These are phyloP conservation scores for Cryptococcus sp. DNA, from an alignment of 1,284 basidiomycete genomes.

Conservation along the genomic window DNA sequence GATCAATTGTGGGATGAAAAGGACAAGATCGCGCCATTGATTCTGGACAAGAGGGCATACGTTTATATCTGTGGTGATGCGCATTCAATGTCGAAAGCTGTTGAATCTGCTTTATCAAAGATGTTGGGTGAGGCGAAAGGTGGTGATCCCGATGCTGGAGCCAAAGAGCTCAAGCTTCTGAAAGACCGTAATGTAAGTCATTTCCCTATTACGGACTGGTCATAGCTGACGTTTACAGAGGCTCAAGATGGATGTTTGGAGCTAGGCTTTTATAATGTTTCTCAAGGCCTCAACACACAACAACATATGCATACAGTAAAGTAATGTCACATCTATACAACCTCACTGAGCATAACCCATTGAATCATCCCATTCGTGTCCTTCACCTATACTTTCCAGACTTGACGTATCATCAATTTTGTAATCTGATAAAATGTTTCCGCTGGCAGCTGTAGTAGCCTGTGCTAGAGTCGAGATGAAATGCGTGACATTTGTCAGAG, in stretches of 20 bases:
- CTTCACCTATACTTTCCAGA: neutral
- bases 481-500: neutral
- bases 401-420: neutral
- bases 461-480: neutral
- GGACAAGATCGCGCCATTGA: constrained; percentile 75
- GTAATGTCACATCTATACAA: neutral
- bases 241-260: constrained; percentile 44
- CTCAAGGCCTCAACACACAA: too few relatives aligned
- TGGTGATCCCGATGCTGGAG: constrained; percentile 77
- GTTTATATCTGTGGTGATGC: constrained; percentile 96
- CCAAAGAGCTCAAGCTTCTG: constrained; percentile 83
- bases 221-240: constrained; percentile 23
- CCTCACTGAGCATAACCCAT: neutral
- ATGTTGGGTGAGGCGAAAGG: constrained; percentile 94
- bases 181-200: constrained; percentile 67
- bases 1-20: constrained; percentile 85
- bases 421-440: neutral
- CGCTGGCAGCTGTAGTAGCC: neutral
- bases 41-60: constrained; percentile 89
- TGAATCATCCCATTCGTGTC: neutral
- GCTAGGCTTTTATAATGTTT: constrained; percentile 16
- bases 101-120: constrained; percentile 77
- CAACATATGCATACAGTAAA: too few relatives aligned
- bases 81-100: constrained; percentile 90
- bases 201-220: neutral